These are phyloP conservation scores for Pyronema omphalodes DNA, from an alignment of 495 filamentous ascomycete species.

Conservation along the genomic window DNA sequence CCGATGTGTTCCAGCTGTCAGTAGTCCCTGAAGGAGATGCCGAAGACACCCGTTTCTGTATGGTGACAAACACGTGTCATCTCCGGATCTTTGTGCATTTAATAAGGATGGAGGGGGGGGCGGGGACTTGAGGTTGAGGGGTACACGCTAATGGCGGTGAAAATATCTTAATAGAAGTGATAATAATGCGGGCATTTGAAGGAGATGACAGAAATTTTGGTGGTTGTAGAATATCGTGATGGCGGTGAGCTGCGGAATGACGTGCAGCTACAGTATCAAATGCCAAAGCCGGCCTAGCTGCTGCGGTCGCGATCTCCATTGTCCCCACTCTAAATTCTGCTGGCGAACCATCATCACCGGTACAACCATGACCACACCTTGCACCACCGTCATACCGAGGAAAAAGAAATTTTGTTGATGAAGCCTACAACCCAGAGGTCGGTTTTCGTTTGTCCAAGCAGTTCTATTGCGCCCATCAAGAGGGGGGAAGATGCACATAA, in stretches of 20 bases:
- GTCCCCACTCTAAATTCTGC: not conserved
- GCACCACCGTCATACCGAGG: not conserved
- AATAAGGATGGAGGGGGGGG: no score
- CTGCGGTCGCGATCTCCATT: not conserved
- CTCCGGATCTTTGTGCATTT: not conserved
- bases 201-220: not conserved
- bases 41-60: not conserved
- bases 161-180: not conserved
- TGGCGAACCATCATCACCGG: slow-evolving; percentile 1
- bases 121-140: not conserved
- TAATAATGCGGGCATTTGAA: not conserved
- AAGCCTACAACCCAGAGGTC: not conserved
- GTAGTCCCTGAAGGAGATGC: not conserved
- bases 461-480: not conserved
- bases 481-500: not conserved
- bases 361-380: not conserved
- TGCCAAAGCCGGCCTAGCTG: not conserved
- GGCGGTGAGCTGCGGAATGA: slow-evolving; percentile 4
- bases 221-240: not conserved
- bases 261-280: not conserved
- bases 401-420: not conserved
- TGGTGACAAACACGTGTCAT: slow-evolving; percentile 5
- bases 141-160: not conserved
- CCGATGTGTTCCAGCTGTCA: not conserved
- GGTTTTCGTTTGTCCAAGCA: not conserved